Base-by-base conservation (phyloP, 352 stramenopile genomes). In the Phytophthora palmivora region DNA sequence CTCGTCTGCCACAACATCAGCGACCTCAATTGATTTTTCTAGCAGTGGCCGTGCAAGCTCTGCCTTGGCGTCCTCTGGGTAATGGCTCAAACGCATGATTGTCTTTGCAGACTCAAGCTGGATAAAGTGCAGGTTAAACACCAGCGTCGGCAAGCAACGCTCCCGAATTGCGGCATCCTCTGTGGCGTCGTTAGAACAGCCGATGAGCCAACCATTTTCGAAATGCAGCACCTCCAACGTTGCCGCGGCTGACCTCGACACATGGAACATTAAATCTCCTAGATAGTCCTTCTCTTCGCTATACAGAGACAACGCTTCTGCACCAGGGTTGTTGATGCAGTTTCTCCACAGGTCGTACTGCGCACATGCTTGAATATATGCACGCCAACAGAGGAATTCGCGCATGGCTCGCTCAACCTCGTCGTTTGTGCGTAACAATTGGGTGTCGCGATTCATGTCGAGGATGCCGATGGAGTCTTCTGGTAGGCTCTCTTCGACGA, bases 201-300 rank as follows among this genome's bases (percentile, higher is more conserved):
- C 50, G 24, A 74, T 37, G 41, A 94, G 70, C 87, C 87, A 95
- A 10, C 82, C 87, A 19, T 89, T 73, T 54, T 92, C 84, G 59
- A 95, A 95, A 37, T 92, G 82, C 44, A 95, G 71, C 32, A 77
- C 83, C 32, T 90, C 83, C n/a, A 89, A 49, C n/a, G 86, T 72
- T 8, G 72, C 73, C 1, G 67, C 70, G 24, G 70, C 69, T 0
- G 84, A 78, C 4, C 76, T 66, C 10, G 84, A 84, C 10, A 84
- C 80, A 41, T 91, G 82, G 61, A 90, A 89, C 79, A 91, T 91
- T 18, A 95, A 63, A 33, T 91, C 82, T 5, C 74, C 71, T 36
- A 94, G 49, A 47, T 87, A 87, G 11, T 87, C 70, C 63, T 94
- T 92, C 63, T 94, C 85, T 52, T 95, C 82, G 30, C 67, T 87